Conservation (phyloP, 2,329 filamentous ascomycete species). For the Talaromyces sp. region DNA sequence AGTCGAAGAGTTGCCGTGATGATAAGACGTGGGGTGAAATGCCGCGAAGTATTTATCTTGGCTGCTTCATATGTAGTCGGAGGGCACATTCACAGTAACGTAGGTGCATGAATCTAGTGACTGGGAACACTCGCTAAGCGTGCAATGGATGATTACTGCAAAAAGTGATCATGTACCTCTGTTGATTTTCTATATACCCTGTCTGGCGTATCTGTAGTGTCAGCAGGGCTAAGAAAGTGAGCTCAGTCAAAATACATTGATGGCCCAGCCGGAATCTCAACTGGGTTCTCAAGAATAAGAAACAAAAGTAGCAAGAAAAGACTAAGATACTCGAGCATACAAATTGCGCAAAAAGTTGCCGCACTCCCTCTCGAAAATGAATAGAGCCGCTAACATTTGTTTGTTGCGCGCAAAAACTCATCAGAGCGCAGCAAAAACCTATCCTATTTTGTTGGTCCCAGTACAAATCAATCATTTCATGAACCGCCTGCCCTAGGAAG, state of each 20-base stretch:
- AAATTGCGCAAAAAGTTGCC: background rate
- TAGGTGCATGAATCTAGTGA: background rate
- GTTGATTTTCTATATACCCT: constrained; percentile 2
- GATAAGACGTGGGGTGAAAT: too few species aligned
- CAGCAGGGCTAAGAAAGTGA: constrained; percentile 1
- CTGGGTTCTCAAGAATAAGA: background rate
- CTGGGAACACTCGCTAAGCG: background rate
- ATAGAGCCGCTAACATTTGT: background rate
- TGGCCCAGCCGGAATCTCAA: constrained; percentile 4
- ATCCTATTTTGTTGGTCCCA: background rate
- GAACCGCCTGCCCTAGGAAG: background rate
- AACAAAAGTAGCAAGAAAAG: background rate
- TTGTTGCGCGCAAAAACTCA: constrained; percentile 7
- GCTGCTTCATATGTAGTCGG: background rate
- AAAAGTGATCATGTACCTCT: background rate
- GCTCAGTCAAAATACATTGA: constrained; percentile 13
- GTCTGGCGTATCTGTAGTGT: constrained; percentile 2
- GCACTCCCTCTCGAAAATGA: background rate
- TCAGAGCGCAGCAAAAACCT: constrained; percentile 4
- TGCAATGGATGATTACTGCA: background rate
- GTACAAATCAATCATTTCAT: background rate
- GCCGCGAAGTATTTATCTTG: constrained; percentile 1
- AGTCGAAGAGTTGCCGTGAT: background rate
- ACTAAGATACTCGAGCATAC: constrained; percentile 5
- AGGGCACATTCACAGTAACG: background rate